Conservation (phyloP, 1,139 yeast genomes). For the Saccharomycopsis phalli region DNA sequence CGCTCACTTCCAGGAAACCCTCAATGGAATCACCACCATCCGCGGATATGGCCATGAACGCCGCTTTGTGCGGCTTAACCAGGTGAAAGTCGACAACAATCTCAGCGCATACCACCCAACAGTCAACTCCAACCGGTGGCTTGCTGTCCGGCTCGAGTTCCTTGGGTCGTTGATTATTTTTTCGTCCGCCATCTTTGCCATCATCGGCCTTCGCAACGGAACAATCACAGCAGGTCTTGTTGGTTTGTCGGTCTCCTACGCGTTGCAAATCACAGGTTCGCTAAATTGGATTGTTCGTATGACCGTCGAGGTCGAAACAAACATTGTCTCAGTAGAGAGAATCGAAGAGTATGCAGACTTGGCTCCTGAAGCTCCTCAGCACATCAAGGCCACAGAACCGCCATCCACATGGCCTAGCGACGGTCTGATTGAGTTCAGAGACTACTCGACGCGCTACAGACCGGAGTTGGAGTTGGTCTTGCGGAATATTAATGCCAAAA, state of each 20-base stretch:
- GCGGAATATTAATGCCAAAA: conserved; percentile 56
- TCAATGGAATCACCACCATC: conserved; percentile 82
- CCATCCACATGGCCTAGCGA: conserved; percentile 59
- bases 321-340: conserved; percentile 94
- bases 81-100: conserved; percentile 71
- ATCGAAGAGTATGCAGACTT: conserved; percentile 75
- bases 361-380: conserved; percentile 72
- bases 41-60: conserved; percentile 76
- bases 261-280: conserved; percentile 85
- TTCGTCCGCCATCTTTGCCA: conserved; percentile 76
- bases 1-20: conserved; percentile 94
- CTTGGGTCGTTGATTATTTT: conserved; percentile 82
- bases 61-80: conserved; percentile 68
- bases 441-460: conserved; percentile 81
- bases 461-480: conserved; percentile 80
- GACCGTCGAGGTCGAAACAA: conserved; percentile 97
- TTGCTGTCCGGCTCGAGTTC: conserved; percentile 86
- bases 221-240: conserved; percentile 78
- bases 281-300: conserved; percentile 96
- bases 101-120: conserved; percentile 90
- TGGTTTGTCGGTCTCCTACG: conserved; percentile 88
- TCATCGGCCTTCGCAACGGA: conserved; percentile 59
- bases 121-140: conserved; percentile 93
- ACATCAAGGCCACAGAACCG: conserved; percentile 66
- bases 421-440: conserved; percentile 63